Conservation (phyloP, 2,329 filamentous ascomycete genomes). For the Diatrype stigma region DNA sequence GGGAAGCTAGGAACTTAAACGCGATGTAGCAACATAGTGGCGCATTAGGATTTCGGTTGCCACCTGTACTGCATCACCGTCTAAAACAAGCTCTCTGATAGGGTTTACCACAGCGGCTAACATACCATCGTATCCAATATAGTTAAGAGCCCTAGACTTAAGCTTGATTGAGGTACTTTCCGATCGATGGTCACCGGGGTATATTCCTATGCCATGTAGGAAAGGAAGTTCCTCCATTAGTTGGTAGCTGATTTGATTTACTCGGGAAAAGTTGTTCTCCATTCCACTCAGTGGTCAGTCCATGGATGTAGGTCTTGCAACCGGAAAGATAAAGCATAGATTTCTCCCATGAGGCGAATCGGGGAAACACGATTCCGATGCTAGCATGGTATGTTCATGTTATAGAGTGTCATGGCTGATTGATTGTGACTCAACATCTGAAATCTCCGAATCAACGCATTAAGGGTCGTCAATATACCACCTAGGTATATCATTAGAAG, state of each 20-base stretch:
- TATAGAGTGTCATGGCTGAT: no score
- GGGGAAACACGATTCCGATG: no score
- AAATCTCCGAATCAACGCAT: no score
- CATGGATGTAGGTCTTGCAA: constrained; percentile 4
- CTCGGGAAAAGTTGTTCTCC: not conserved
- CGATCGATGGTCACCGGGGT: constrained; percentile 11
- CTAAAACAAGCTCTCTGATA: not conserved
- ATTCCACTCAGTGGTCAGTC: constrained; percentile 2
- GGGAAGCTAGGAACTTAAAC: not conserved
- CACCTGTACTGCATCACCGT: not conserved
- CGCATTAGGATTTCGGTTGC: not conserved
- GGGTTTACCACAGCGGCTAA: not conserved
- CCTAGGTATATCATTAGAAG: no score
- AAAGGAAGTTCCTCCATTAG: constrained; percentile 4
- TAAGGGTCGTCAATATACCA: no score
- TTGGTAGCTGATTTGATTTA: constrained; percentile 7
- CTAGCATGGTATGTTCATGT: no score
- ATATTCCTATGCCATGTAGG: constrained; percentile 8
- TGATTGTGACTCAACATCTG: no score
- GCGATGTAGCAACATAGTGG: not conserved
- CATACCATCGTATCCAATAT: constrained; percentile 4
- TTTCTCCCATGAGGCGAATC: not conserved
- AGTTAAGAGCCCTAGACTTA: constrained; percentile 1
- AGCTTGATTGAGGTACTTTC: constrained; percentile 11
- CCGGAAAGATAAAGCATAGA: constrained; percentile 5